Conservation (phyloP, 768 basidiomycete species). For the Exidia glandulosa region DNA sequence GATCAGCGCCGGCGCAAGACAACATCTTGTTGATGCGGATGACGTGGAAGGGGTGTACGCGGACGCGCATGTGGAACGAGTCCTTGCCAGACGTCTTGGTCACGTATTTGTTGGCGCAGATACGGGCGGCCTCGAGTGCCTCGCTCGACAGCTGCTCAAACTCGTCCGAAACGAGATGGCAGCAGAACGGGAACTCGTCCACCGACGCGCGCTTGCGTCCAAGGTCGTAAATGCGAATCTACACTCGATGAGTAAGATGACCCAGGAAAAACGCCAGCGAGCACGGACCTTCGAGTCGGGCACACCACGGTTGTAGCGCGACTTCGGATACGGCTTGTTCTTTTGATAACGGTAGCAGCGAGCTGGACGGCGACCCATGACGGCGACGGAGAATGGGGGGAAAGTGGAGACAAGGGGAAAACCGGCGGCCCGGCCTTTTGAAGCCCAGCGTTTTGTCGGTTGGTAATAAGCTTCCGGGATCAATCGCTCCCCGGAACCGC, state of each 20-base stretch:
- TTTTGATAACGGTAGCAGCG: constrained; percentile 99
- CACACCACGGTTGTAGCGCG: constrained; percentile 95
- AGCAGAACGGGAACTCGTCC: constrained; percentile 97
- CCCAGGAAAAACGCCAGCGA: neutral
- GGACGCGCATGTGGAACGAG: constrained; percentile 95
- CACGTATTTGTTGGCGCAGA: constrained; percentile 99
- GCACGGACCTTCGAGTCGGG: constrained; percentile 80
- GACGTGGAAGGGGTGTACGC: constrained; percentile 97
- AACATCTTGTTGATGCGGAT: constrained; percentile 99
- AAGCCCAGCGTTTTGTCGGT: neutral
- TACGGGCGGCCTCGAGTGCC: constrained; percentile 95
- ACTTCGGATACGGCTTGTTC: constrained; percentile 97
- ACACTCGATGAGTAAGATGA: neutral
- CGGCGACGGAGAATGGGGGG: constrained; percentile 11
- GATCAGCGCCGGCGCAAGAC: constrained; percentile 97
- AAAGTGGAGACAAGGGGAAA: neutral
- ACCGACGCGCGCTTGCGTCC: constrained; percentile 93
- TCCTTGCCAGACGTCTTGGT: constrained; percentile 98
- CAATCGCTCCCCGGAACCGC: neutral
- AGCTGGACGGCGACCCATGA: constrained; percentile 95
- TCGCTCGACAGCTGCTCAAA: constrained; percentile 95
- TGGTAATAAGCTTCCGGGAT: neutral
- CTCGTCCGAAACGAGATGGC: constrained; percentile 94
- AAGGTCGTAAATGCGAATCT: constrained; percentile 96
- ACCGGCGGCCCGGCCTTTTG: neutral